Evolutionary conservation across 768 basidiomycete species (phyloP), one percentile per base, ranked within the genome.

Genomic region (Tulasnella sp.): DNA sequence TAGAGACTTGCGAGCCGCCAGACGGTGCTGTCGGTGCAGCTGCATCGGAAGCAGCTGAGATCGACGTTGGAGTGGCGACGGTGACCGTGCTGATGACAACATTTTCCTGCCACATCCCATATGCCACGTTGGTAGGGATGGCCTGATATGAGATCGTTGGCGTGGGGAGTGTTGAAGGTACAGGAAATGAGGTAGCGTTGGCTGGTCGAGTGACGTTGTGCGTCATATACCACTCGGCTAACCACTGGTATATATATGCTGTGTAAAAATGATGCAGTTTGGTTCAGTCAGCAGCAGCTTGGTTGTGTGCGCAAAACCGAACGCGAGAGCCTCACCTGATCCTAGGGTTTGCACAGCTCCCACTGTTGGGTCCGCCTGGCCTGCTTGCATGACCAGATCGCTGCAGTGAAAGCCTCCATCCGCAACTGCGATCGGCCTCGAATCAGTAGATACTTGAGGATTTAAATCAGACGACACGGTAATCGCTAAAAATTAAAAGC

Each of bases 341-440:
- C 54, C 57, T 15, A 59, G 45, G 24, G 19, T 43, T 31, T 59
- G 57, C 10, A 59, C 57, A 15, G 44, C 42, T 22, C 2, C 42
- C 8, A 59, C 57, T 12, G 25, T 59, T 11, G 45, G 21, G 4
- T 59, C 57, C 25, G 27, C 27, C 15, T 51, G 1, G 11, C 57
- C 57, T 19, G 29, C 31, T 59, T 59, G 44, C 45, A 59, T 59
- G 4, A 43, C 29, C 30, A 59, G 29, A 45, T 59, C 57, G 22
- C 57, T 59, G 21, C 57, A 59, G 31, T 59, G 57, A 31, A 59
- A 59, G 1, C 57, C 57, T 25, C 48, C 48, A 38, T 59, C 48
- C 11, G 57, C 44, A 21, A 59, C 57, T 19, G 49, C 57, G 21
- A 59, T 59, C 4, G 57, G 57, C 31, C 29, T 27, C 27, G 27